These are phyloP conservation scores for Nitzschia palea DNA, from an alignment of 108 stramenopile species.

Conservation along the genomic window DNA sequence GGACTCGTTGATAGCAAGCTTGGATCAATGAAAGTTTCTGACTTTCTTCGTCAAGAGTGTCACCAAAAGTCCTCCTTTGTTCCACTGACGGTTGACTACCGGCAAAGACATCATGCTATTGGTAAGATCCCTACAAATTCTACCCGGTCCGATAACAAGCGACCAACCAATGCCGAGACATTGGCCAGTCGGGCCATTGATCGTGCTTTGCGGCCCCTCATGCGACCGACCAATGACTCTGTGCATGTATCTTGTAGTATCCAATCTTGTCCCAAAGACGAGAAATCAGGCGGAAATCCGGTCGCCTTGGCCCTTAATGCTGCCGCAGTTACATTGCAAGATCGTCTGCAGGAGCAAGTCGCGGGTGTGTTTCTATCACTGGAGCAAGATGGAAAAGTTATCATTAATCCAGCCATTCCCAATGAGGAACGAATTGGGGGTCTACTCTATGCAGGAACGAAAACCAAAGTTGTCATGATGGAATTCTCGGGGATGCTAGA, in stretches of 20 bases:
- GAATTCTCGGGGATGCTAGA: slow-evolving; percentile 47
- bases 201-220: slow-evolving; percentile 59
- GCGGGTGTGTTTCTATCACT: slow-evolving; percentile 52
- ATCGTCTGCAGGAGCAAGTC: slow-evolving; percentile 62
- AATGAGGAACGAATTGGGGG: slow-evolving; percentile 11
- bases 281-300: slow-evolving; percentile 46
- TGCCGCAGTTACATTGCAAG: slow-evolving; percentile 70
- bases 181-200: slow-evolving; percentile 62
- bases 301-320: slow-evolving; percentile 75
- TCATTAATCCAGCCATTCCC: slow-evolving; percentile 38
- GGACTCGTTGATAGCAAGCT: not conserved
- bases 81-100: slow-evolving; percentile 62
- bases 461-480: slow-evolving; percentile 51
- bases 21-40: not conserved
- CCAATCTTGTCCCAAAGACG: slow-evolving; percentile 30
- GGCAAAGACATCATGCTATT: slow-evolving; percentile 61
- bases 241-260: slow-evolving; percentile 56
- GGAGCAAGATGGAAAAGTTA: slow-evolving; percentile 33
- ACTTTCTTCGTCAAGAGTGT: slow-evolving; percentile 3
- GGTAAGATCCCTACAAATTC: slow-evolving; percentile 58
- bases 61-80: slow-evolving; percentile 18
- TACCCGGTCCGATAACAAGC: slow-evolving; percentile 48
- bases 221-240: slow-evolving; percentile 23
- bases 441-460: slow-evolving; percentile 64
- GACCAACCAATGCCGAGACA: slow-evolving; percentile 56